Percentiles rank a stretch among this genome's conserved stretches.
Evolutionary conservation across 2,329 filamentous ascomycete species (phyloP).

Genomic region (Talaromyces sp.): DNA sequence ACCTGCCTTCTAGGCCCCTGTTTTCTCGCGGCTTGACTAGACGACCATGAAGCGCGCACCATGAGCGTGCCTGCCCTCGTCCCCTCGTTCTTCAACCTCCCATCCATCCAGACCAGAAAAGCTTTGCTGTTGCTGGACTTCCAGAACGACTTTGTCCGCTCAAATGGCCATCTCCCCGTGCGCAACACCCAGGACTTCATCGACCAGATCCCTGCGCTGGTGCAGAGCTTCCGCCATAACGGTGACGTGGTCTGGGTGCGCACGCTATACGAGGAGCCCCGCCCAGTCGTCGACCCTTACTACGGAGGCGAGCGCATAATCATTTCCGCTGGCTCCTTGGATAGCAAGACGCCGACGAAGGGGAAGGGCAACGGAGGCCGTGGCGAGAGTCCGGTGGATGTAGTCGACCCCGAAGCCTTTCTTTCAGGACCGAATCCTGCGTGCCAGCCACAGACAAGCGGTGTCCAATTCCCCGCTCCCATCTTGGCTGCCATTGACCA

Average conservation of each 20-base stretch:
- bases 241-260: constrained; percentile 81
- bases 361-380: constrained; percentile 2
- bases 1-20: not conserved
- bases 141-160: constrained; percentile 80
- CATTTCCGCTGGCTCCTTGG: constrained; percentile 28
- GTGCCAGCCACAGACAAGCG: constrained; percentile 34
- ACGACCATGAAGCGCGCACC: constrained; percentile 8
- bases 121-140: constrained; percentile 80
- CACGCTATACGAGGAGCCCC: constrained; percentile 64
- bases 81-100: constrained; percentile 17
- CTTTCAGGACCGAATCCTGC: constrained; percentile 31
- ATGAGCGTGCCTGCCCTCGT: constrained; percentile 12
- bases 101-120: constrained; percentile 54
- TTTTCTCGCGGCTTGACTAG: not conserved
- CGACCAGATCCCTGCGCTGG: constrained; percentile 60
- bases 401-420: constrained; percentile 38
- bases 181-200: constrained; percentile 61
- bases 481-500: constrained; percentile 47
- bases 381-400: not conserved
- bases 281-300: constrained; percentile 50
- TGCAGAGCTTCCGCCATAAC: constrained; percentile 65
- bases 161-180: constrained; percentile 63
- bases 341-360: constrained; percentile 12
- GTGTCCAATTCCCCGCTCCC: constrained; percentile 48
- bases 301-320: constrained; percentile 44